Evolutionary conservation across 2,329 filamentous ascomycete genomes (phyloP), one percentile per base, ranked within the genome.

Genomic region (Sporothrix brasiliensis): DNA sequence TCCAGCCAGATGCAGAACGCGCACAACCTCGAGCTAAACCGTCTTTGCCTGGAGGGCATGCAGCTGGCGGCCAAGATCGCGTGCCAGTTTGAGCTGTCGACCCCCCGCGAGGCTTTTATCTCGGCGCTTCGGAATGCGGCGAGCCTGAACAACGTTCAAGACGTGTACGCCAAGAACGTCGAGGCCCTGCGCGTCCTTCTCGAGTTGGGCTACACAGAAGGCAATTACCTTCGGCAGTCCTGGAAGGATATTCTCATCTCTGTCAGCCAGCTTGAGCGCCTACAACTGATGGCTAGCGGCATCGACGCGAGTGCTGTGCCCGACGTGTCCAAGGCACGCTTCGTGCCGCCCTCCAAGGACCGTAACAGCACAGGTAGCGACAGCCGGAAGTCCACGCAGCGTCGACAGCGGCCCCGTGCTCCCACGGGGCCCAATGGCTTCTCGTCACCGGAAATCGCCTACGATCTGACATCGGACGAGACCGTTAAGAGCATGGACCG

Each of bases 201-300:
- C 9, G 96, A 99, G 73, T 89, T 99, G 54, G 95, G 93, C 6
- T 91, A 96, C 76, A 93, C 91, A 0, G 95, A 99, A 80, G 95
- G 96, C 71, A 96, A 99, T 77, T 84, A 93, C 52, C 83, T 99
- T 19, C 91, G 91, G 74, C 89, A 90, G 73, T 98, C 95, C 0
- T 99, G 95, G 95, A 92, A 96, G 77, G 95, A 99, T 77, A 89
- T 99, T 30, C 84, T 99, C 11, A 93, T 96, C 77, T 97, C 93
- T 76, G 92, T 99, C 77, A 97, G 94, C 75, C 95, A 99, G 79
- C 88, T 99, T 34, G 95, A 99, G 77, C 89, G 95, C 56, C 88
- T 99, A 73, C 96, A 99, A 79, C 87, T 99, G 24, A 94, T 99
- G 74, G 96, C 93, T 1, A 92, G 94, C 30, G 96, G 95, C 52